phyloP scores from a whole-genome alignment of 208 protist species.

The Trichomonas tenax region DNA sequence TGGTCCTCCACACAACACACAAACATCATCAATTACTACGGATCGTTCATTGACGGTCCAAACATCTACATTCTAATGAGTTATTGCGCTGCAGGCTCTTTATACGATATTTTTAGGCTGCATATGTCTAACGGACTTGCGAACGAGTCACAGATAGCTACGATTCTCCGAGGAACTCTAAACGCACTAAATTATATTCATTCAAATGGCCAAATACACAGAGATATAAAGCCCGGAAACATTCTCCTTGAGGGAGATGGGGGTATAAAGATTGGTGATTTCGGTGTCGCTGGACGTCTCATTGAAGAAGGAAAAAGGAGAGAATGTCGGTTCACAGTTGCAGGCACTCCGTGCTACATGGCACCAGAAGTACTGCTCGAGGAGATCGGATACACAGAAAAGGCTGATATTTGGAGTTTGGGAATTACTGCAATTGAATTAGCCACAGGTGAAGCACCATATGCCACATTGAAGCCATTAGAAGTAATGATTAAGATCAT shows the following conservation, averaged over 20 bases:
- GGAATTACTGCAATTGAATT: conserved; percentile 52
- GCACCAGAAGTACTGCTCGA: conserved; percentile 42
- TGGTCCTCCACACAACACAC: not conserved
- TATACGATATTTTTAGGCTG: not conserved
- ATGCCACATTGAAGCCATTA: conserved; percentile 36
- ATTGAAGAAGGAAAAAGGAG: conserved; percentile 22
- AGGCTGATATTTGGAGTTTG: conserved; percentile 51
- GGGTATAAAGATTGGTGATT: conserved; percentile 41
- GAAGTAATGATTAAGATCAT: not conserved
- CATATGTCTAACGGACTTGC: not conserved
- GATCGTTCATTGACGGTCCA: not conserved
- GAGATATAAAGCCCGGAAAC: conserved; percentile 39
- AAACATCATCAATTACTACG: not conserved
- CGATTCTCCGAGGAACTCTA: conserved; percentile 28
- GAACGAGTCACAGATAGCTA: conserved; percentile 22
- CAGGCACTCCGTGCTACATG: conserved; percentile 50
- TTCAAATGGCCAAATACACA: conserved; percentile 31
- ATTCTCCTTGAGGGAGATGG: conserved; percentile 31
- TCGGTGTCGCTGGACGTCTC: conserved; percentile 32
- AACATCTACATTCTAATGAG: not conserved
- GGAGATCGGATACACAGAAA: conserved; percentile 34
- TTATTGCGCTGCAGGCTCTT: not conserved
- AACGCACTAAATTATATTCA: conserved; percentile 34
- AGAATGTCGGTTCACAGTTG: conserved; percentile 32
- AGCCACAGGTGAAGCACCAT: conserved; percentile 36